phyloP scores from a whole-genome alignment of 2,329 filamentous ascomycete genomes.

The Trichoderma lentiforme region DNA sequence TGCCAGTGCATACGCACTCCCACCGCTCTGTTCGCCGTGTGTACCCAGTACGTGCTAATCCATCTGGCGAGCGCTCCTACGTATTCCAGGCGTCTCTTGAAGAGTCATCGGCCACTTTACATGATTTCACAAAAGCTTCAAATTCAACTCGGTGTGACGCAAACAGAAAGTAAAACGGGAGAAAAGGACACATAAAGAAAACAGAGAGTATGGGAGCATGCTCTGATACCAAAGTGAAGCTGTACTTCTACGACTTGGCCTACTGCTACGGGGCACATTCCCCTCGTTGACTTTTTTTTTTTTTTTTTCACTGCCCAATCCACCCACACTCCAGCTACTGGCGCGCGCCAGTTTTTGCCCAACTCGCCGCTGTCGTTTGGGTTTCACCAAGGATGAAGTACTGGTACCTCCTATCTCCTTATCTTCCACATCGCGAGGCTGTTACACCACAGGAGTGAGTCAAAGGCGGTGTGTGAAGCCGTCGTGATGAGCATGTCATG shows the following conservation, averaged over 20 bases:
- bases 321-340: slow-evolving; percentile 11
- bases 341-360: slow-evolving; percentile 14
- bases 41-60: not conserved
- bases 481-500: not conserved
- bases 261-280: not conserved
- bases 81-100: not conserved
- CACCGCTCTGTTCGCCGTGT: not conserved
- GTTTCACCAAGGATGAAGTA: not conserved
- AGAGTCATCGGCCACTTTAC: not conserved
- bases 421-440: not conserved
- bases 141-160: not conserved
- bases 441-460: not conserved
- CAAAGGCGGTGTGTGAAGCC: not conserved
- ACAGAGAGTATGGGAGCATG: not conserved
- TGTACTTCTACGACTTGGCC: not conserved
- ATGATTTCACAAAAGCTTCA: not conserved
- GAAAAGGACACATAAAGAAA: not conserved
- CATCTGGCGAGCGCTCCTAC: not conserved
- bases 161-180: not conserved
- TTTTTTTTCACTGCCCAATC: slow-evolving; percentile 2
- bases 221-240: not conserved
- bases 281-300: not conserved
- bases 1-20: not conserved
- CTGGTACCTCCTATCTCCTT: not conserved
- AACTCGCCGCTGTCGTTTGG: slow-evolving; percentile 10